These are phyloP conservation scores for Pseudoperonospora humuli DNA, from an alignment of 352 stramenopile genomes.

Conservation along the genomic window DNA sequence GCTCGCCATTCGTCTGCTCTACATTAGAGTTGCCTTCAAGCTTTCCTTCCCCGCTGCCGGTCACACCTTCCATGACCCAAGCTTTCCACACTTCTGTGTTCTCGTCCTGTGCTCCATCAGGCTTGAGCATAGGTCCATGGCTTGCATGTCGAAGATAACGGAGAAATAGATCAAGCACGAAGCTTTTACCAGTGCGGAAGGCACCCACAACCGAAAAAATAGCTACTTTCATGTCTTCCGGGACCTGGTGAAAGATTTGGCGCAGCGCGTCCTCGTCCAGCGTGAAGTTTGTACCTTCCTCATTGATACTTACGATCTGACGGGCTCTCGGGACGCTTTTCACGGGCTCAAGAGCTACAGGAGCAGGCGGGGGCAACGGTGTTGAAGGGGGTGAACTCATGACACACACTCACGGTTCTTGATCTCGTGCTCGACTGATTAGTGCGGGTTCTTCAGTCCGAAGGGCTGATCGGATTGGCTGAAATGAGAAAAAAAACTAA, in stretches of 20 bases:
- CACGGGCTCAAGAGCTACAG: slow-evolving; percentile 13
- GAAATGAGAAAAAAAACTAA: too few relatives aligned
- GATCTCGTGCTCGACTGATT: slow-evolving; percentile 44
- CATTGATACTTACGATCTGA: slow-evolving; percentile 84
- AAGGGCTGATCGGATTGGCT: too few relatives aligned
- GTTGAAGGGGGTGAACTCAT: slow-evolving; percentile 10
- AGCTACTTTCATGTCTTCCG: slow-evolving; percentile 93
- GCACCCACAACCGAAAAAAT: slow-evolving; percentile 97
- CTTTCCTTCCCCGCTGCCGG: slow-evolving; percentile 42
- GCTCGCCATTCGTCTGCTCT: slow-evolving; percentile 63
- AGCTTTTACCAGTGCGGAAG: slow-evolving; percentile 98
- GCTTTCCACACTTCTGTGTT: slow-evolving; percentile 51
- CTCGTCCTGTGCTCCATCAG: slow-evolving; percentile 35
- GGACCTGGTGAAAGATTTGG: slow-evolving; percentile 69
- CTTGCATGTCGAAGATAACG: slow-evolving; percentile 89
- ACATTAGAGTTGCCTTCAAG: slow-evolving; percentile 83
- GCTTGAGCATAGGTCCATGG: slow-evolving; percentile 38
- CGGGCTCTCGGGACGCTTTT: slow-evolving; percentile 37
- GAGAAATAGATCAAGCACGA: slow-evolving; percentile 97
- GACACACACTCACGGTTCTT: slow-evolving; percentile 3
- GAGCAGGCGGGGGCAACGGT: slow-evolving; percentile 8
- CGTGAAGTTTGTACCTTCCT: slow-evolving; percentile 82
- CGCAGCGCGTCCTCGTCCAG: slow-evolving; percentile 63
- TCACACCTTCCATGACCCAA: slow-evolving; percentile 53
- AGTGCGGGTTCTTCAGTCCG: too few relatives aligned